Evolutionary conservation across 352 stramenopile species (phyloP).

Genomic region (Phytopythium ostracodes): DNA sequence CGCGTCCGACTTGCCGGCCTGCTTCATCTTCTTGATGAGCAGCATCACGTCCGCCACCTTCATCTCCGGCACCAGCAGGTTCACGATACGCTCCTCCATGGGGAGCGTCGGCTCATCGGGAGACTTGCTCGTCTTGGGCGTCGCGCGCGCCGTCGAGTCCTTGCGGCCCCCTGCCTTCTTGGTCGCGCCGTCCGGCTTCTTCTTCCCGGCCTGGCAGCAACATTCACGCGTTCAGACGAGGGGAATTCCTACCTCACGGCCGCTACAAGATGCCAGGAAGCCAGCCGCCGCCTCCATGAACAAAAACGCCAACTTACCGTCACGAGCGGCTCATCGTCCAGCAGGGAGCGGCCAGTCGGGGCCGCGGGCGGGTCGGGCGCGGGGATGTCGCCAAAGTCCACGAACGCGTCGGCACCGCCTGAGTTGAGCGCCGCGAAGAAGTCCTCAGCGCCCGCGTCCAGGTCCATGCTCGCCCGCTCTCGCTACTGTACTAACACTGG

Average conservation of each 20-base stretch:
- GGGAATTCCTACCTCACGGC: too few species aligned
- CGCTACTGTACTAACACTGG: too few species aligned
- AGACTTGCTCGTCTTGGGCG: slow-evolving; percentile 33
- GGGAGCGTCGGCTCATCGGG: slow-evolving; percentile 53
- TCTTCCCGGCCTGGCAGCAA: slow-evolving; percentile 20
- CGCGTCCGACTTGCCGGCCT: slow-evolving; percentile 84
- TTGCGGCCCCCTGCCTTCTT: slow-evolving; percentile 43
- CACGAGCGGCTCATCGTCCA: slow-evolving; percentile 32
- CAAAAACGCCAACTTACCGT: slow-evolving; percentile 10
- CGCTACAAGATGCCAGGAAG: not conserved
- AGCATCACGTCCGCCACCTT: slow-evolving; percentile 87
- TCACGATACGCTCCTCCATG: slow-evolving; percentile 87
- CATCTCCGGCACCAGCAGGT: slow-evolving; percentile 78
- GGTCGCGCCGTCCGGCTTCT: slow-evolving; percentile 37
- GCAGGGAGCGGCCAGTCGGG: slow-evolving; percentile 5
- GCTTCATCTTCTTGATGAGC: slow-evolving; percentile 89
- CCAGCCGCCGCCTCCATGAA: not conserved
- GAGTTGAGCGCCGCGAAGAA: slow-evolving; percentile 81
- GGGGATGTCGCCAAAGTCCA: slow-evolving; percentile 42
- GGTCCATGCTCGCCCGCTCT: slow-evolving; percentile 37
- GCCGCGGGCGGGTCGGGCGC: slow-evolving; percentile 15
- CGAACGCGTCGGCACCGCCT: slow-evolving; percentile 48
- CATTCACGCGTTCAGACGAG: not conserved
- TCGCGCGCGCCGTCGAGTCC: slow-evolving; percentile 25
- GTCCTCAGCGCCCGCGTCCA: slow-evolving; percentile 74